phyloP scores from a whole-genome alignment of 352 stramenopile genomes.

The Phytophthora podocarpi region DNA sequence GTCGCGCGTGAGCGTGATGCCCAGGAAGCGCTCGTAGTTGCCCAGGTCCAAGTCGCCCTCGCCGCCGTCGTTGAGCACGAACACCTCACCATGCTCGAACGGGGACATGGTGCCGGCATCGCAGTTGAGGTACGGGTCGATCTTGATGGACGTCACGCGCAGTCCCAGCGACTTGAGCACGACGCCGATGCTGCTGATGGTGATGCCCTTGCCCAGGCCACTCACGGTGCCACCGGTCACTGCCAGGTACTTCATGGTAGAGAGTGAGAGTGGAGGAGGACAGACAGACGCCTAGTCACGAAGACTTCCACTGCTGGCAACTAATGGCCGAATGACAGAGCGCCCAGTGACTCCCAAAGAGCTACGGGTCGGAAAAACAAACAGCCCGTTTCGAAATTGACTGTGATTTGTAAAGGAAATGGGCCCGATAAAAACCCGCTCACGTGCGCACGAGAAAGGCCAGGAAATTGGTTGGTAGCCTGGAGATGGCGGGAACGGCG shows the following conservation, averaged over 20 bases:
- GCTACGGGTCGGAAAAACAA: conserved; percentile 15
- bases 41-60: conserved; percentile 98
- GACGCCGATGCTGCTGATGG: conserved; percentile 97
- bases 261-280: not conserved
- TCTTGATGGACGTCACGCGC: conserved; percentile 98
- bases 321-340: conserved; percentile 28
- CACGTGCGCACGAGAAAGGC: conserved; percentile 2
- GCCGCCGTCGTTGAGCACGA: conserved; percentile 97
- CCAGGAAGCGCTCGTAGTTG: conserved; percentile 99
- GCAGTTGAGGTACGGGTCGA: conserved; percentile 99
- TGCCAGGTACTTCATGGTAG: conserved; percentile 97
- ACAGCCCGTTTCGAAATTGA: not conserved
- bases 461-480: conserved; percentile 30
- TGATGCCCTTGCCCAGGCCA: conserved; percentile 99
- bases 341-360: conserved; percentile 21
- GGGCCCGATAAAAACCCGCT: conserved; percentile 4
- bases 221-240: conserved; percentile 98
- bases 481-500: conserved; percentile 27
- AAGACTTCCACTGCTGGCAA: conserved; percentile 23
- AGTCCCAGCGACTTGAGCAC: conserved; percentile 96
- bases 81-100: conserved; percentile 97
- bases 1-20: conserved; percentile 94
- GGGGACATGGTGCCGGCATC: conserved; percentile 98
- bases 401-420: conserved; percentile 23
- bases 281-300: not conserved